Percentiles rank a stretch among this genome's conserved stretches.
These are phyloP conservation scores for Stenocarpella maydis DNA, from an alignment of 2,329 filamentous ascomycete species.

Conservation along the genomic window DNA sequence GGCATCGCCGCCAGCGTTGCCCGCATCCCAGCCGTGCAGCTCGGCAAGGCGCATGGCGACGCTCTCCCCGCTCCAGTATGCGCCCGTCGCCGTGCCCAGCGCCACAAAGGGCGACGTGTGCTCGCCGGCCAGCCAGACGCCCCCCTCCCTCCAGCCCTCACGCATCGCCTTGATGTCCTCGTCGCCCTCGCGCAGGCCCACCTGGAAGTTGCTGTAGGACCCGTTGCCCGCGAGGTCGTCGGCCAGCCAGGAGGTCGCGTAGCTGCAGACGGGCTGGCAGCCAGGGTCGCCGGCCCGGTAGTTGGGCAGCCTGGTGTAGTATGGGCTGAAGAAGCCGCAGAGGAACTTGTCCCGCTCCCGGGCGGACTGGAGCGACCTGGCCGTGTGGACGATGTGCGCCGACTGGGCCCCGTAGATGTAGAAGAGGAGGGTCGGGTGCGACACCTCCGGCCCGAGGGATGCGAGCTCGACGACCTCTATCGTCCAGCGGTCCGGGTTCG, in stretches of 20 bases:
- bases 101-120: slow-evolving; percentile 92
- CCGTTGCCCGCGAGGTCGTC: slow-evolving; percentile 84
- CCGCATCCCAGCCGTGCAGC: slow-evolving; percentile 53
- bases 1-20: no score
- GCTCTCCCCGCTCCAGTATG: slow-evolving; percentile 89
- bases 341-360: slow-evolving; percentile 63
- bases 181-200: slow-evolving; percentile 75
- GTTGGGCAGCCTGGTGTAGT: slow-evolving; percentile 77
- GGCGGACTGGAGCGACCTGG: slow-evolving; percentile 52
- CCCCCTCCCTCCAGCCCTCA: slow-evolving; percentile 68
- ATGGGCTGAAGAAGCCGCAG: slow-evolving; percentile 76
- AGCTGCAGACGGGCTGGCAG: slow-evolving; percentile 69
- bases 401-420: slow-evolving; percentile 76
- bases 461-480: slow-evolving; percentile 82
- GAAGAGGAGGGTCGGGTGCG: slow-evolving; percentile 86
- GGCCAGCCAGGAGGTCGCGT: slow-evolving; percentile 80
- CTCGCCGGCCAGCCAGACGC: slow-evolving; percentile 88
- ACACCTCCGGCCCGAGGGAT: slow-evolving; percentile 59
- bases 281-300: slow-evolving; percentile 62
- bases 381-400: slow-evolving; percentile 46
- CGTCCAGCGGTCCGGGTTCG: slow-evolving; percentile 72
- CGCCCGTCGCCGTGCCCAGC: slow-evolving; percentile 86
- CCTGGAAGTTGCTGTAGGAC: slow-evolving; percentile 86
- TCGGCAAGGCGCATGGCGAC: slow-evolving; percentile 72
- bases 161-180: slow-evolving; percentile 73